Base-by-base conservation (phyloP, 2,329 filamentous ascomycete species). In the Ascochyta viciae-villosae region DNA sequence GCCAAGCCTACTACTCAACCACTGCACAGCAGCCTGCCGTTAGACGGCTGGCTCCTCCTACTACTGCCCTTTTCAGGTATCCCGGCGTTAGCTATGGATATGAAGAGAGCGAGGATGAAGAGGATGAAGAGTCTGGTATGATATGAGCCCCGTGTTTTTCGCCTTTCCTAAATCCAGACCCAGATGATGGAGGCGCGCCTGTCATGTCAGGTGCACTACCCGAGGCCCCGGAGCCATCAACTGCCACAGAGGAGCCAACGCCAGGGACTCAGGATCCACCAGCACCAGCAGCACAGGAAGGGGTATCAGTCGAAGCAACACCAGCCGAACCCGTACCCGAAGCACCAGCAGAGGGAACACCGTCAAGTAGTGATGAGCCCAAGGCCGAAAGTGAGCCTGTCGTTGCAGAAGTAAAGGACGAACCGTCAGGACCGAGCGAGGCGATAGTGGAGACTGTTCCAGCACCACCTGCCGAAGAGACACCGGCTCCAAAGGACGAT, bases 371-470 rank as follows among this genome's bases (percentile, higher is more conserved):
- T 51, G 58, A 26, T 8, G 60, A 64, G 34, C 43, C 48, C 19
- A 54, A 50, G 48, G 50, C 50, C 9, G 64, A 55, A 39, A 52
- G 29, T 44, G 64, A 65, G 19, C 43, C 57, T 42, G 46, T 56
- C 39, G 46, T 55, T n/a, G 60, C 63, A 19, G 66, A 71, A 37
- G 55, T 69, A 26, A 68, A 72, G 56, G 59, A 63, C 38, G 71
- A 72, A 35, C 67, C 64, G 15, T 60, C 66, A 44, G 66, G 63
- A 50, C 23, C 52, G 8, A 51, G 5, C 23, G 40, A 50, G 29
- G 13, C 41, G 23, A 16, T 37, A 24, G 50, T 23, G 7, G 56
- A 60, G 2, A 39, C 42, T 29, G 50, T 39, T 13, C 39, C 64
- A n/a, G 48, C 56, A n/a, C 45, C 61, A 10, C 40, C 52, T n/a